These are phyloP conservation scores for Agastache rugosa DNA, from an alignment of 257 asterid genomes.

Conservation along the genomic window DNA sequence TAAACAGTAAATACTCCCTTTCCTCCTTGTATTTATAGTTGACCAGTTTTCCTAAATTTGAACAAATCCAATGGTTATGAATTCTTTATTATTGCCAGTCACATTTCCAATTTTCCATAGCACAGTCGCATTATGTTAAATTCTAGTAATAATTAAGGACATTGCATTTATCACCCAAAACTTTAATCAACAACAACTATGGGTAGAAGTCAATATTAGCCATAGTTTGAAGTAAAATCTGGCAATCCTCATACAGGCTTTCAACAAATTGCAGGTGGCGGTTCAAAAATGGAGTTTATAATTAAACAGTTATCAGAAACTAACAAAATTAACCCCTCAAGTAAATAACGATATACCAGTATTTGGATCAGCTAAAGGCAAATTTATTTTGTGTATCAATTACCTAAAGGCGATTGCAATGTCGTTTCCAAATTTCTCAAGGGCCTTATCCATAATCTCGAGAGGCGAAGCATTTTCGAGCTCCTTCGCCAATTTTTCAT, in stretches of 20 bases:
- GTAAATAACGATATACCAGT: neutral
- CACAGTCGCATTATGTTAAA: neutral
- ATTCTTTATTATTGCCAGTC: too few species aligned
- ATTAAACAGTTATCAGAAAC: neutral
- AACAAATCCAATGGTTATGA: neutral
- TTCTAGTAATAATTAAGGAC: neutral
- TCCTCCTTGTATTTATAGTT: neutral
- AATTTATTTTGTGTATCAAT: constrained; percentile 2
- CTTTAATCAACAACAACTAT: neutral
- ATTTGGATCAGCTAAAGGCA: neutral
- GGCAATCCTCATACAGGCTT: neutral
- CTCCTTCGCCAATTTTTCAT: constrained; percentile 56
- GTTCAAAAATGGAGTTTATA: neutral
- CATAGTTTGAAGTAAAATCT: neutral
- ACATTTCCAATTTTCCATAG: neutral
- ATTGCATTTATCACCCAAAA: neutral
- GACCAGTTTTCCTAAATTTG: neutral
- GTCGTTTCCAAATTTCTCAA: constrained; percentile 70
- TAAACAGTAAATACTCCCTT: neutral
- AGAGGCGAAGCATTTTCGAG: constrained; percentile 76
- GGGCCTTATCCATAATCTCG: constrained; percentile 78
- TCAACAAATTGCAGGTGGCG: neutral
- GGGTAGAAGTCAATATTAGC: neutral
- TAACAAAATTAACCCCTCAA: neutral
- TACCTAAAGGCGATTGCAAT: constrained; percentile 93